Base-by-base conservation (phyloP, 345 rosid genomes). In the Ricinus communis region DNA sequence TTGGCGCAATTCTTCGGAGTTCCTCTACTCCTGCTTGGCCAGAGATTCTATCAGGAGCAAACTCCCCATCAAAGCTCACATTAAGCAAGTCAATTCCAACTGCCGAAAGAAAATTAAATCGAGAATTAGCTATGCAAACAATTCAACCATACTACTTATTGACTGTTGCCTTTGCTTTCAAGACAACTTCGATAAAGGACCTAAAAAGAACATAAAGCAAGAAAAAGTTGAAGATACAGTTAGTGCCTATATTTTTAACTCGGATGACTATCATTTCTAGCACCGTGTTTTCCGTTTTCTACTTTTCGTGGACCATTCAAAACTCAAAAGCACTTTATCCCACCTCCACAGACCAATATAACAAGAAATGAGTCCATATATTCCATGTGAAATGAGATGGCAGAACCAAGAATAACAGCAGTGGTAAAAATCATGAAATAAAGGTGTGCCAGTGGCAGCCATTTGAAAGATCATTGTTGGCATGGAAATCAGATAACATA, bases 41-140 rank as follows among this genome's bases (percentile, higher is more conserved):
- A 14, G 95, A 85, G 72, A 91, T 86, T 80, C 98, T 86, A 76
- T 94, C 98, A 59, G 97, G 98, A 71, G 98, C 98, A 75, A 82
- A 71, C 71, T 85, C 83, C 40, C 97, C 91, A 66, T 94, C 98
- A 77, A 94, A 94, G 72, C 98, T 91, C 53, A 94, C 87, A 81
- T 90, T 91, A 60, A 94, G 96, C 31, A 94, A 87, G 75, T 94
- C 98, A 75, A 94, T 85, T 71, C 85, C 95, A 85, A 81, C 98
- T 94, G 85, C 65, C 73, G 75, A n/a, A 41, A 66, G 62, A 46
- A 19, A 77, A 58, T 54, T 5, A 36, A 68, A 53, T 27, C 49
- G 21, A 70, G 36, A 71, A 71, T 53, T 12, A 70, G 21, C 28
- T 68, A 36, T 55, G 27, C 40, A 41, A 74, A 62, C 25, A 19